These are phyloP conservation scores for barrel medic (Medicago truncatula) DNA, from an alignment of 306 rosid genomes.

Conservation along the genomic window MtrunA17r5.0-ANR NC_053046.1:13692001-13692500, in stretches of 20 bases:
- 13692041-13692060: constrained; percentile 86
- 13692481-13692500: constrained; percentile 32
- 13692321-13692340: constrained; percentile 12
- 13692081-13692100: constrained; percentile 93
- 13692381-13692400: constrained; percentile 99
- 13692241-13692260: constrained; percentile 94
- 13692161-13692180: constrained; percentile 23
- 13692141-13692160: constrained; percentile 33
- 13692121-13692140: constrained; percentile 28
- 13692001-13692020: constrained; percentile 92
- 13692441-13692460: constrained; percentile 79
- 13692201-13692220: constrained; percentile 97
- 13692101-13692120: constrained; percentile 75
- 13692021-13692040: constrained; percentile 84
- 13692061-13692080: constrained; percentile 89
- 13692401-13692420: constrained; percentile 99
- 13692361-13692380: constrained; percentile 39
- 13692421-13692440: constrained; percentile 86
- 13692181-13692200: constrained; percentile 45
- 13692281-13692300: constrained; percentile 81
- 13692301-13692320: constrained; percentile 29
- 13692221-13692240: constrained; percentile 90
- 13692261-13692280: constrained; percentile 97
- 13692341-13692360: constrained; percentile 13
- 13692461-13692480: constrained; percentile 34